Conservation (phyloP, 805 yeast species). For the Yueomyces sinensis region DNA sequence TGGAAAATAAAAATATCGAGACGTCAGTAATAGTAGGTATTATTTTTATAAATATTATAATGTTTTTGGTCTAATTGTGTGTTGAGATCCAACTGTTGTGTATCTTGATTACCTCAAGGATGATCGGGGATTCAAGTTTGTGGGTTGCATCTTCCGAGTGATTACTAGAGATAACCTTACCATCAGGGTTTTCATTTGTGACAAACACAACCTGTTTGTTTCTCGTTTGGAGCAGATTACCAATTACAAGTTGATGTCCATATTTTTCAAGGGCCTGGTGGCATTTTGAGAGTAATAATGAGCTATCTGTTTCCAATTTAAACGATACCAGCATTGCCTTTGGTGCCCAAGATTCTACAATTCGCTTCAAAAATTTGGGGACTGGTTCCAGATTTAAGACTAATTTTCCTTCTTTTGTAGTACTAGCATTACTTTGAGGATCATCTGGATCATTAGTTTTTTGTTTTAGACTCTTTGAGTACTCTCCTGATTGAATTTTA, state of each 20-base stretch:
- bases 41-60: no score
- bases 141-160: slow-evolving; percentile 30
- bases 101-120: slow-evolving; percentile 57
- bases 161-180: slow-evolving; percentile 38
- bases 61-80: no score
- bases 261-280: slow-evolving; percentile 69
- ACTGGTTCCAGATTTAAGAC: slow-evolving; percentile 87
- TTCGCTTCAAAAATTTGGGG: slow-evolving; percentile 78
- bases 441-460: slow-evolving; percentile 34
- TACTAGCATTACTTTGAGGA: slow-evolving; percentile 2
- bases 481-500: slow-evolving; percentile 77
- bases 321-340: slow-evolving; percentile 89
- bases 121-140: slow-evolving; percentile 57
- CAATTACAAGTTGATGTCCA: slow-evolving; percentile 88
- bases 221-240: slow-evolving; percentile 80
- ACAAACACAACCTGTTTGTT: slow-evolving; percentile 84
- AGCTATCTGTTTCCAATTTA: slow-evolving; percentile 79
- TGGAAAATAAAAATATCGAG: no score
- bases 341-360: slow-evolving; percentile 92
- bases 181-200: slow-evolving; percentile 16
- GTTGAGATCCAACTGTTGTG: slow-evolving; percentile 60
- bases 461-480: slow-evolving; percentile 19
- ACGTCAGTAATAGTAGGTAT: no score
- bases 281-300: slow-evolving; percentile 63
- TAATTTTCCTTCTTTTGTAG: slow-evolving; percentile 45